Evolutionary conservation across 495 filamentous ascomycete species (phyloP).

Genomic region (Oidiodendron maius): DNA sequence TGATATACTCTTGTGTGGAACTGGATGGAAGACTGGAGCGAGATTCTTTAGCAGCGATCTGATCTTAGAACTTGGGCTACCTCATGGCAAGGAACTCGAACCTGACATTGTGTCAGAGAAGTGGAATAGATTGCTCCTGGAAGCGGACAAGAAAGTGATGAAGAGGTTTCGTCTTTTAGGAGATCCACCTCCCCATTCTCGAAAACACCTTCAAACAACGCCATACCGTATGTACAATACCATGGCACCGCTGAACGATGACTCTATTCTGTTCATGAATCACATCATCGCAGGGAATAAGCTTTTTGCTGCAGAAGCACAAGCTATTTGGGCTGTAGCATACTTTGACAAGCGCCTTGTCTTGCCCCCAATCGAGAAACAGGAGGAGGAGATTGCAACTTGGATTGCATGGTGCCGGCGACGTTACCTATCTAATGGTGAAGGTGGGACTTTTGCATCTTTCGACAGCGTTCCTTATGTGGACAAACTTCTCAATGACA

Average conservation of each 20-base stretch:
- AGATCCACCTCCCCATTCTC: constrained; percentile 26
- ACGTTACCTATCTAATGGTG: constrained; percentile 32
- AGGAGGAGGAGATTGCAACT: constrained; percentile 28
- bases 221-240: constrained; percentile 34
- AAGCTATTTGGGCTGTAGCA: constrained; percentile 38
- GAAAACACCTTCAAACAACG: constrained; percentile 20
- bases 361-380: constrained; percentile 23
- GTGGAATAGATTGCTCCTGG: too few relatives aligned
- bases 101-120: too few relatives aligned
- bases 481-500: too few relatives aligned
- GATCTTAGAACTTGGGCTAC: too few relatives aligned
- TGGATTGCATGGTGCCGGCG: constrained; percentile 29
- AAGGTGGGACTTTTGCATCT: constrained; percentile 29
- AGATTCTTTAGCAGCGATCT: too few relatives aligned
- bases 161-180: constrained; percentile 21
- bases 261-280: constrained; percentile 38
- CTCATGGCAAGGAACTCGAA: too few relatives aligned
- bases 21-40: constrained; percentile 34
- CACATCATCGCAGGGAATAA: constrained; percentile 26
- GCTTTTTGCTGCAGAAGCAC: constrained; percentile 35
- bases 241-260: constrained; percentile 30
- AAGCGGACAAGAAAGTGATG: too few relatives aligned
- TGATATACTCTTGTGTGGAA: constrained; percentile 34
- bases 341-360: constrained; percentile 30
- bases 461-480: constrained; percentile 25